Conservation (phyloP, 352 stramenopile species). For the Globisporangium irregulare region DNA sequence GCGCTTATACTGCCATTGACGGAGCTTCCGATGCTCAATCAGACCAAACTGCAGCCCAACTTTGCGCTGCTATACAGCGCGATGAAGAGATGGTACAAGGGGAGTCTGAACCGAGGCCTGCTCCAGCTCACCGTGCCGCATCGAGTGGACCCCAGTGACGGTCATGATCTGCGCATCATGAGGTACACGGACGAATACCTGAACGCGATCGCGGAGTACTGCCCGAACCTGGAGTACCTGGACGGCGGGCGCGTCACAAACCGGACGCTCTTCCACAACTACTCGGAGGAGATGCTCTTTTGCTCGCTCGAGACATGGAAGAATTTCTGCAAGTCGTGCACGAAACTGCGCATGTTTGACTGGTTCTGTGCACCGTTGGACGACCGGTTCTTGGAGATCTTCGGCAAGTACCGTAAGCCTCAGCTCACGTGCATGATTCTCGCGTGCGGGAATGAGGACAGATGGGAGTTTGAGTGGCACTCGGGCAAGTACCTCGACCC, state of each 20-base stretch:
- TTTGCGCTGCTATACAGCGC: constrained; percentile 13
- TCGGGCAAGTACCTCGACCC: not conserved
- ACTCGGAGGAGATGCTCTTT: too few species aligned
- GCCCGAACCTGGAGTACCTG: too few species aligned
- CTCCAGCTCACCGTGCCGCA: constrained; percentile 21
- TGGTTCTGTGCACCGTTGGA: not conserved
- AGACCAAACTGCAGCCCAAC: not conserved
- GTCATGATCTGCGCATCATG: not conserved
- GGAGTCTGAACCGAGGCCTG: constrained; percentile 9
- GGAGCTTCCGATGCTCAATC: not conserved
- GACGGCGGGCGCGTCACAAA: not conserved
- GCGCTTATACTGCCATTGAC: not conserved
- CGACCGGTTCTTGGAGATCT: not conserved
- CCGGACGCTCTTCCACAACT: not conserved
- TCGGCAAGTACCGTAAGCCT: not conserved
- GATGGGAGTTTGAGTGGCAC: not conserved
- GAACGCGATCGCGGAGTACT: too few species aligned
- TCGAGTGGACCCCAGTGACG: constrained; percentile 7
- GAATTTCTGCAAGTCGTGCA: not conserved
- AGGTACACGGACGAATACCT: not conserved
- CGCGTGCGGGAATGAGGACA: not conserved
- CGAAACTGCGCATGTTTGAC: not conserved
- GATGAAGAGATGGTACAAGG: constrained; percentile 12
- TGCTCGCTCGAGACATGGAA: not conserved
- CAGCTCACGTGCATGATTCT: not conserved